Base-by-base conservation (phyloP, 805 yeast genomes). In the Lipomyces oligophaga region DNA sequence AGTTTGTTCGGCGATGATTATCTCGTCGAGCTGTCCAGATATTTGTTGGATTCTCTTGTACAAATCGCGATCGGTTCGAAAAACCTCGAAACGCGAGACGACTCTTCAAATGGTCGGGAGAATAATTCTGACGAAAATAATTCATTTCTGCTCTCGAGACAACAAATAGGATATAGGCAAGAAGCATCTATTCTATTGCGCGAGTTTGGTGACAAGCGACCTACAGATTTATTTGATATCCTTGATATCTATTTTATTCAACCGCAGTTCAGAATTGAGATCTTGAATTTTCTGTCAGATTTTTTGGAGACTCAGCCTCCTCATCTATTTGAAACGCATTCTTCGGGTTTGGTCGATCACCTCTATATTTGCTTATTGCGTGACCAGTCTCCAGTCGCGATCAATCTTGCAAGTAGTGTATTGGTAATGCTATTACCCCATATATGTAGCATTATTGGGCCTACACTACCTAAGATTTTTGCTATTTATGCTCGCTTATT, bases 381-480 rank as follows among this genome's bases (percentile, higher is more conserved):
- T 28, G 83, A 78, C 54, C 57, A 58, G 15, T 65, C 72, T 33
- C 69, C 71, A 13, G 60, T 68, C 2, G 63, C 71, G 1, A 58
- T 79, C 18, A 63, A 63, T 20, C 59, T 67, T n/a, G 67, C 65
- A 1, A 43, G 68, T 7, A 60, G 73, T 1, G 63, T 71, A 1
- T 49, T 71, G 34, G 65, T 68, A 4, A 72, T 71, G 73, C 41
- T 64, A 5, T 45, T 73, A n/a, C 82, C 81, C 0, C 74, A 73
- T 47, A 57, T 74, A 0, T 67, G 72, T 47, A 58, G 61, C n/a
- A 58, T 60, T 22, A 53, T 75, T 2, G 56, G 63, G 1, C 26
- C 49, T 0, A 60, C 63, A 32, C 49, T 78, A 8, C 70, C 75
- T 0, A 71, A 69, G 28, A 49, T 79, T 3, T 67, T 75, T 39